Evolutionary conservation across 176 grass and related monocot species (phyloP).

Genomic region (Carex scoparia): DNA sequence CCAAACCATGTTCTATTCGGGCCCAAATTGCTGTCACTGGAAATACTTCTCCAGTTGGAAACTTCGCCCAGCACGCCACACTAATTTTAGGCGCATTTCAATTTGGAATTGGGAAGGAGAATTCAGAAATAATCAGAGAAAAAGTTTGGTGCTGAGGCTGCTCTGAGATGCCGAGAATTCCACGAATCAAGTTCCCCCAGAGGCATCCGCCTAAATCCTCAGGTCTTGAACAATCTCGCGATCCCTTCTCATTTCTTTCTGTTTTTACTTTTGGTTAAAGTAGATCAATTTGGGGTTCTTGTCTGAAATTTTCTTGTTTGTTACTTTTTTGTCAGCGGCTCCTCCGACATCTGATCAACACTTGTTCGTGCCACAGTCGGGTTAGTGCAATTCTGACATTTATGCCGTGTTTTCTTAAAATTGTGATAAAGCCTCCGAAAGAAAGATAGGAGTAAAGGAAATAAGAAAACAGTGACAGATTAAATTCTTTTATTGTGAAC

Average conservation of each 20-base stretch:
- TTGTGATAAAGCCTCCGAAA: not conserved
- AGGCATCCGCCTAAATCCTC: constrained; percentile 23
- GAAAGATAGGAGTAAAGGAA: not conserved
- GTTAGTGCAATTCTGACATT: constrained; percentile 12
- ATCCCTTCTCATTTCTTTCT: not conserved
- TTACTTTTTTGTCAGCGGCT: not conserved
- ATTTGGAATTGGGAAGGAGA: not conserved
- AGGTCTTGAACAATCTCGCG: constrained; percentile 1
- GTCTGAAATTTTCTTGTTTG: not conserved
- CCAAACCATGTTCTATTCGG: not conserved
- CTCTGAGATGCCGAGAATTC: constrained; percentile 22
- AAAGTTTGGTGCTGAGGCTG: not conserved
- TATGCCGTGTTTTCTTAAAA: not conserved
- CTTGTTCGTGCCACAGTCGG: not conserved
- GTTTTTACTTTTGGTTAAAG: not conserved
- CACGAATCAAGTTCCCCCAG: constrained; percentile 20
- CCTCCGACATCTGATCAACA: constrained; percentile 5
- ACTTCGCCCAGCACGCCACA: not conserved
- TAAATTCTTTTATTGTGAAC: not conserved
- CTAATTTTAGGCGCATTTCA: not conserved
- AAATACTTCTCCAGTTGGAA: not conserved
- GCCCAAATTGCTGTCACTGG: not conserved
- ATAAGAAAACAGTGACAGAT: not conserved
- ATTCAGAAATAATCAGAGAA: not conserved
- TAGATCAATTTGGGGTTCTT: not conserved